These are phyloP conservation scores for Zygnema circumcarinatum DNA, from an alignment of 139 green algal genomes.

Conservation along the genomic window DNA sequence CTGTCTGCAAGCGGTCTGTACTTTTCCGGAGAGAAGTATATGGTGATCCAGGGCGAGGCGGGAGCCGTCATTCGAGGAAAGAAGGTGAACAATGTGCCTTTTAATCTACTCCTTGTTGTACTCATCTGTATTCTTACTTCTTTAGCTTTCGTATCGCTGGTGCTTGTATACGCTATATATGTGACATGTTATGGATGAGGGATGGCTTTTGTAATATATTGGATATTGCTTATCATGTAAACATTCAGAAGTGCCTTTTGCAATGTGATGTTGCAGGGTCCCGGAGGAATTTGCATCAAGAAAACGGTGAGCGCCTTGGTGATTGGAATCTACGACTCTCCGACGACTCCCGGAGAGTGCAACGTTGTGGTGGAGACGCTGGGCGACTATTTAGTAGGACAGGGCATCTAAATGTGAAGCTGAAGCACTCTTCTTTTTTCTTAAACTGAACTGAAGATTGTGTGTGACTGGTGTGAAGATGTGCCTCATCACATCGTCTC, in stretches of 20 bases:
- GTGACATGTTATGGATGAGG: not conserved
- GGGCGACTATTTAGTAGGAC: slow-evolving; percentile 58
- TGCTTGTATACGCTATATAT: not conserved
- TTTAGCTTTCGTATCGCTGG: not conserved
- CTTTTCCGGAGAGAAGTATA: slow-evolving; percentile 55
- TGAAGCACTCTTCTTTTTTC: no score
- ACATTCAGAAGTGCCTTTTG: no score
- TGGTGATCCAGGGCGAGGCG: slow-evolving; percentile 50
- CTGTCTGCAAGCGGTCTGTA: slow-evolving; percentile 19
- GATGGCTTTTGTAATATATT: slow-evolving; percentile 9
- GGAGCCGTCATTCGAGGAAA: slow-evolving; percentile 59
- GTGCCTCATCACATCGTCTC: no score
- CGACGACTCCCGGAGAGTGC: slow-evolving; percentile 48
- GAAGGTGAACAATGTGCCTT: slow-evolving; percentile 43
- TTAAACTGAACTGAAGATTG: no score
- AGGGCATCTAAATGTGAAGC: slow-evolving; percentile 41
- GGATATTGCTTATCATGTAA: not conserved
- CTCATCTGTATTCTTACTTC: not conserved
- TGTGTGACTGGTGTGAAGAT: no score
- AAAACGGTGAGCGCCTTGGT: slow-evolving; percentile 50
- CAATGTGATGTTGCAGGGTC: no score
- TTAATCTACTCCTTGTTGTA: not conserved
- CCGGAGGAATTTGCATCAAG: slow-evolving; percentile 36
- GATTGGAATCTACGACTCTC: slow-evolving; percentile 63
- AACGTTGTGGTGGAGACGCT: slow-evolving; percentile 64